A percentile compares a stretch with the other conserved stretches of the same genome.
Conservation (phyloP, 331 rosid genomes). For the Prunus yedoensis region DNA sequence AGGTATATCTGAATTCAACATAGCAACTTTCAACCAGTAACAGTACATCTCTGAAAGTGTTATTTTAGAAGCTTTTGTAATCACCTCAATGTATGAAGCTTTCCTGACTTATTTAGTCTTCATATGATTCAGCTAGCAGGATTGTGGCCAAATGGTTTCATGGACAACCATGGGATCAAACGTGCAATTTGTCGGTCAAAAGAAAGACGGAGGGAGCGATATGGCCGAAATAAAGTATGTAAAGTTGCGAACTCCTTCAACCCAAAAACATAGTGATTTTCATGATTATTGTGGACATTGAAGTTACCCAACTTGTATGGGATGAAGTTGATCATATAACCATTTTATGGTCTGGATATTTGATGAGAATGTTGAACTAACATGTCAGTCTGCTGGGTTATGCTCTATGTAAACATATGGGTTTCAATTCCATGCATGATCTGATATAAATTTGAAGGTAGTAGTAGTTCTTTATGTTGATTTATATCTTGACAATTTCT, state of each 20-base stretch:
- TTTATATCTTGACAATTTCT: background rate
- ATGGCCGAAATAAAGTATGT: slow-evolving; percentile 66
- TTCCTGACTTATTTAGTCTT: slow-evolving; percentile 9
- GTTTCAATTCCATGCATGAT: slow-evolving; percentile 2
- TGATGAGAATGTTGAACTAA: background rate
- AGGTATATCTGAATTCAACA: too few relatives aligned
- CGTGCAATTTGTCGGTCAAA: slow-evolving; percentile 91
- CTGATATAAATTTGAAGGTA: background rate
- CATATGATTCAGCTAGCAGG: slow-evolving; percentile 66
- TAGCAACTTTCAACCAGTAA: background rate
- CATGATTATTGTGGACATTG: background rate
- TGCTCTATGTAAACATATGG: background rate
- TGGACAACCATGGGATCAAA: slow-evolving; percentile 98
- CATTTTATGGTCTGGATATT: background rate
- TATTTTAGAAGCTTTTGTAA: background rate
- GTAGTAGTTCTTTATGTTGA: background rate
- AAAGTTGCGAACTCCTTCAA: background rate
- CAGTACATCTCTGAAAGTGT: background rate
- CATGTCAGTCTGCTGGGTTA: background rate
- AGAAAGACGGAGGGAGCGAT: slow-evolving; percentile 72
- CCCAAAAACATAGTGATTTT: background rate
- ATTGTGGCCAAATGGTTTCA: slow-evolving; percentile 90
- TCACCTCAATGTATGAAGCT: background rate
- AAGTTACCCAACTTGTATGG: background rate
- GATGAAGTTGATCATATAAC: background rate